Evolutionary conservation across 192 early-diverging fungal species (phyloP).

Genomic region (Umbelopsis sp.): DNA sequence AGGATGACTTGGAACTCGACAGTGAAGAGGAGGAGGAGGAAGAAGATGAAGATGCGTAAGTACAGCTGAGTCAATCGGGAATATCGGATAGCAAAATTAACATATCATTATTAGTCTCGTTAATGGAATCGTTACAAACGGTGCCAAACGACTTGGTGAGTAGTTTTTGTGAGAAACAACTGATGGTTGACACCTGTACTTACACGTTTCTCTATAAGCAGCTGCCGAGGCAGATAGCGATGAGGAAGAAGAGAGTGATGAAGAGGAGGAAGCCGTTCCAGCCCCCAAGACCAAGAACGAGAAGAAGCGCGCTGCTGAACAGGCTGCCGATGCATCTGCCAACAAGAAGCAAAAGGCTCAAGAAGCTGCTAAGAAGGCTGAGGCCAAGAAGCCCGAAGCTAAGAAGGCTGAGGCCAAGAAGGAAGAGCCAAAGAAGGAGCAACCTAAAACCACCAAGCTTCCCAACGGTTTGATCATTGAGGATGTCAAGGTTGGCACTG

Average conservation of each 20-base stretch:
- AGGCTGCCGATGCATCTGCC: conserved; percentile 16
- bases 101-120: conserved; percentile 35
- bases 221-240: conserved; percentile 25
- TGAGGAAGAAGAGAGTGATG: conserved; percentile 38
- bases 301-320: conserved; percentile 43
- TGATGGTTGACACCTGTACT: conserved; percentile 30
- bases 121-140: conserved; percentile 27
- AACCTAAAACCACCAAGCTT: conserved; percentile 57
- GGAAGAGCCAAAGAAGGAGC: conserved; percentile 45
- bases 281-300: conserved; percentile 21
- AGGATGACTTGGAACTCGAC: conserved; percentile 47
- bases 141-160: conserved; percentile 34
- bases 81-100: not conserved
- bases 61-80: not conserved
- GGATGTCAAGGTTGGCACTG: conserved; percentile 60
- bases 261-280: conserved; percentile 36
- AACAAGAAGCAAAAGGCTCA: conserved; percentile 35
- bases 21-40: conserved; percentile 36
- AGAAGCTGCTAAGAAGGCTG: conserved; percentile 40
- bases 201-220: not conserved
- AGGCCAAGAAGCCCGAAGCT: conserved; percentile 31
- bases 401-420: conserved; percentile 47
- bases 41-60: conserved; percentile 28
- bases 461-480: conserved; percentile 84
- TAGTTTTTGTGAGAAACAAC: conserved; percentile 2